Percentiles rank a stretch among this genome's conserved stretches.
These are phyloP conservation scores for Cudoniella acicularis DNA, from an alignment of 495 filamentous ascomycete genomes.

Conservation along the genomic window DNA sequence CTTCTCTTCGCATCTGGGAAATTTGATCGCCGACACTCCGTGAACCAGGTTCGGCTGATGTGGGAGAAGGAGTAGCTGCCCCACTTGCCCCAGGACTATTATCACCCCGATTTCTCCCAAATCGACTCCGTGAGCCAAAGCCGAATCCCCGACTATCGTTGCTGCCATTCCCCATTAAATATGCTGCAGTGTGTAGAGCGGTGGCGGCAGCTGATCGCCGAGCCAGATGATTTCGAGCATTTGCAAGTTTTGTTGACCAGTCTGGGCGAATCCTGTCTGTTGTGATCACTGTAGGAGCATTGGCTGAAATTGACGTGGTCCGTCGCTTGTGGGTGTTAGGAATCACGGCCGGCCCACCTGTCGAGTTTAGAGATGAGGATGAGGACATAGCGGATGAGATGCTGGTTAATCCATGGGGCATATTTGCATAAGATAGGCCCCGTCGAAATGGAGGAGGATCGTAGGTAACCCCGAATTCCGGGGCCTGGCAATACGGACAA, in stretches of 20 bases:
- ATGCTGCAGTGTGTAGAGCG: conserved; percentile 91
- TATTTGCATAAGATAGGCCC: conserved; percentile 67
- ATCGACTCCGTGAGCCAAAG: conserved; percentile 24
- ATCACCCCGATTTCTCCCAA: conserved; percentile 24
- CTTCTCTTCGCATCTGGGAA: conserved; percentile 13
- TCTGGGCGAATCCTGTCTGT: conserved; percentile 91
- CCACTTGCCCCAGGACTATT: conserved; percentile 22
- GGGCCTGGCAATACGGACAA: conserved; percentile 92
- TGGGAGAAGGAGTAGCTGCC: conserved; percentile 29
- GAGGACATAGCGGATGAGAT: conserved; percentile 67
- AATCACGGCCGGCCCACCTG: conserved; percentile 20
- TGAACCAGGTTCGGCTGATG: conserved; percentile 22
- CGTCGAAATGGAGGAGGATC: conserved; percentile 83
- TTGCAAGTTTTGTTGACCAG: conserved; percentile 85
- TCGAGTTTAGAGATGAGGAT: conserved; percentile 49
- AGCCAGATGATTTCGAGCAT: conserved; percentile 78
- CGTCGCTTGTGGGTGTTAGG: conserved; percentile 46
- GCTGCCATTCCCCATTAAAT: conserved; percentile 66
- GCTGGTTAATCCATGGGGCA: conserved; percentile 28
- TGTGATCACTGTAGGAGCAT: conserved; percentile 76
- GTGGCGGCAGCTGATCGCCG: conserved; percentile 90
- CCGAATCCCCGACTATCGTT: conserved; percentile 37
- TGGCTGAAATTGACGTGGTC: conserved; percentile 79
- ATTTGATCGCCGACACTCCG: conserved; percentile 26
- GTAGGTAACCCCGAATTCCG: conserved; percentile 93